Percentiles rank a stretch among this genome's conserved stretches.
These are phyloP conservation scores for Heracleum sosnowskyi DNA, from an alignment of 129 eudicot species.

Conservation along the genomic window DNA sequence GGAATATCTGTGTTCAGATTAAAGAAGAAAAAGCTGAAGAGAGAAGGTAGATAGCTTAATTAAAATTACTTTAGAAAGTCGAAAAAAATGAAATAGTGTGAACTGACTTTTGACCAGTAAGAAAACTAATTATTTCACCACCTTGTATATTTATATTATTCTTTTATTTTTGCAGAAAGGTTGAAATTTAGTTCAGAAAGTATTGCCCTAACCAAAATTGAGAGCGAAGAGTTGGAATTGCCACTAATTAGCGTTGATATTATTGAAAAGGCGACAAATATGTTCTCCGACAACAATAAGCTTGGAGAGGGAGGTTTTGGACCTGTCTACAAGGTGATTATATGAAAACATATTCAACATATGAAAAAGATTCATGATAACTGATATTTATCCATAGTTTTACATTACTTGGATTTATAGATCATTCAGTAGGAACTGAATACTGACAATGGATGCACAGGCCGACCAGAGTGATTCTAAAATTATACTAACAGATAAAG, in stretches of 20 bases:
- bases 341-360: too few species aligned
- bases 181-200: conserved; percentile 2
- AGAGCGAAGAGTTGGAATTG: conserved; percentile 5
- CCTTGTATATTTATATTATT: neutral
- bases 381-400: neutral
- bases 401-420: neutral
- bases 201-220: conserved; percentile 6
- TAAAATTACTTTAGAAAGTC: neutral
- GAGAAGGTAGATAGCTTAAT: neutral
- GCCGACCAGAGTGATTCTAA: too few species aligned
- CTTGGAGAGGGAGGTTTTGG: conserved; percentile 5
- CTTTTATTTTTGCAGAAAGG: neutral
- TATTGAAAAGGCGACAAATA: neutral
- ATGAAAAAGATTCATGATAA: neutral
- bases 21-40: conserved; percentile 3
- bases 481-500: too few species aligned
- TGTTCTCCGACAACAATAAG: neutral
- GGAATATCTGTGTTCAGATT: neutral
- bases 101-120: neutral
- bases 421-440: too few species aligned
- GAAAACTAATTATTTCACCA: neutral
- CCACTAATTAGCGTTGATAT: conserved; percentile 9
- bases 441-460: too few species aligned
- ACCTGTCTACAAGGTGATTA: conserved; percentile 6
- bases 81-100: too few species aligned